A percentile compares a stretch with the other conserved stretches of the same genome.
Conservation (phyloP, 2,329 filamentous ascomycete species). For the Aspergillus ustus region DNA sequence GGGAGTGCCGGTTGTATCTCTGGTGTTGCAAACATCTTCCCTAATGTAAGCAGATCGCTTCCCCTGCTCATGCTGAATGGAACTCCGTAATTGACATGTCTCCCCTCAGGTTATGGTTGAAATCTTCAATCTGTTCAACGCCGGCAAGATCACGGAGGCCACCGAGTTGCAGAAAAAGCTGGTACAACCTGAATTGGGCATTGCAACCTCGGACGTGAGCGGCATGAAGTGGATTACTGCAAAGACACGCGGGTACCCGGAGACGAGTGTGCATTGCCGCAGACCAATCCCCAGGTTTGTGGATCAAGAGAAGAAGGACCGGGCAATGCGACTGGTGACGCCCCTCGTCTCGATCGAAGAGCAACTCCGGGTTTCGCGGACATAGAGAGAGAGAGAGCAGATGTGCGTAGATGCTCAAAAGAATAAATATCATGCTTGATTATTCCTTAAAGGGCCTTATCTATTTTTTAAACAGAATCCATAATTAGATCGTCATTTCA, state of each 20-base stretch:
- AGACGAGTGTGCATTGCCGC: constrained; percentile 57
- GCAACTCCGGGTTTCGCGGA: too few species aligned
- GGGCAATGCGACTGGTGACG: background rate
- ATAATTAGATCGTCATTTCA: too few species aligned
- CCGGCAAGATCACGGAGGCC: constrained; percentile 55
- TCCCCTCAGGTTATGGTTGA: constrained; percentile 50
- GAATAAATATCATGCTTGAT: too few species aligned
- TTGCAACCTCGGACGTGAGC: constrained; percentile 64
- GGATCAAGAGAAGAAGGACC: constrained; percentile 47
- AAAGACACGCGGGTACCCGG: constrained; percentile 58
- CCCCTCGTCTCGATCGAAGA: constrained; percentile 44
- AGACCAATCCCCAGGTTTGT: constrained; percentile 58
- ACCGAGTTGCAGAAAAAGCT: constrained; percentile 56
- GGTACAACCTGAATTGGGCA: constrained; percentile 59
- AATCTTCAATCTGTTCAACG: constrained; percentile 54
- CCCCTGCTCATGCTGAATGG: too few species aligned
- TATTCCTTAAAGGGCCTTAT: too few species aligned
- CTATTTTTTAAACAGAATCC: too few species aligned
- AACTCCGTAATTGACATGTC: background rate
- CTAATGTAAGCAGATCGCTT: constrained; percentile 42
- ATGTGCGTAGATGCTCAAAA: too few species aligned
- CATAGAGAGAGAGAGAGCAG: too few species aligned
- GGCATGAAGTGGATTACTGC: constrained; percentile 65
- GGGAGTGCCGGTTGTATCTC: constrained; percentile 66
- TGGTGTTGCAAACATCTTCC: constrained; percentile 67